Base-by-base conservation (phyloP, 805 yeast genomes). In the Ogataea ganodermae region DNA sequence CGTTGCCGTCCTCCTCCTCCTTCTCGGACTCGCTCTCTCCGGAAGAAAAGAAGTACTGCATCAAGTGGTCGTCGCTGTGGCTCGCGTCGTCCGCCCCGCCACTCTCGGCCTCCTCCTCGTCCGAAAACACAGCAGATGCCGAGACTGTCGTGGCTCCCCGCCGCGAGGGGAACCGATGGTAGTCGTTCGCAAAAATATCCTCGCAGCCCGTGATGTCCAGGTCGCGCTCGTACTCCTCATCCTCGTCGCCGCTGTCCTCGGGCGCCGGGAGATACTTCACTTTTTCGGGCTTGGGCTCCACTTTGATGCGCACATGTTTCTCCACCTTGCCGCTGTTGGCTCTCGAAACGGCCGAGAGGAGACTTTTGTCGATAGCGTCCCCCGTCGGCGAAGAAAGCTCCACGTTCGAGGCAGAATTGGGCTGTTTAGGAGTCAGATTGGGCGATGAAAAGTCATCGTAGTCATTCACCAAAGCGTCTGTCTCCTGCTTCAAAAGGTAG, bases 31-130 rank as follows among this genome's bases (percentile, higher is more conserved):
- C 52, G 30, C 48, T 46, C 30, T 52, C 57, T 26, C 50, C 56
- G 3, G 78, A 56, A 13, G 61, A 72, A 62, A 87, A 83, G 55
- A 86, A 84, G 64, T 86, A 86, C 60, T 84, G 84, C 83, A 90
- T 80, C 33, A 87, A 69, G 58, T 85, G 83, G 3, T 63, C 68
- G 8, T 65, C 67, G 17, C 49, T 57, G 13, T 55, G 60, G 20
- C 49, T 57, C 13, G 53, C 60, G 17, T 44, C 59, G 16, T 56
- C 65, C 17, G 59, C 63, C 13, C 55, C 59, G 18, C 53, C 56
- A 23, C 49, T 52, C 17, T 67, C 50, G 12, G 32, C 50, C 10
- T 47, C 51, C 13, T 50, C 60, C 14, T 52, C 58, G 22, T 55
- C 59, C n/a, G 59, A 51, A 7, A 48, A 48, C 48, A 58, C 42